Evolutionary conservation across 305 asterid species (phyloP).

Genomic region (Petunia hybrid): DNA sequence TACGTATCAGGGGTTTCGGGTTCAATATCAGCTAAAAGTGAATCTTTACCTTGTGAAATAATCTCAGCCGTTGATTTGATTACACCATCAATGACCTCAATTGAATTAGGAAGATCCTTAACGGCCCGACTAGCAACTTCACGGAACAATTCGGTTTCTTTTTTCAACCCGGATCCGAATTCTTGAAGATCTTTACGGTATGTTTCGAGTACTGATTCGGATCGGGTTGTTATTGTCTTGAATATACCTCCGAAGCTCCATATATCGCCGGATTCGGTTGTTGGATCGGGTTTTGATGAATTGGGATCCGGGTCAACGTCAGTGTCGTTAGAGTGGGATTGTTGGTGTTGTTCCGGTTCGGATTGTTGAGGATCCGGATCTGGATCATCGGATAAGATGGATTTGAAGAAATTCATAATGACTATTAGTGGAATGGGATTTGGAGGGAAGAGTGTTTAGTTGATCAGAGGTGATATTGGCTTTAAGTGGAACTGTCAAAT

Average conservation of each 20-base stretch:
- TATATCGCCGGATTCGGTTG: conserved; percentile 37
- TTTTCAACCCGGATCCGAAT: conserved; percentile 77
- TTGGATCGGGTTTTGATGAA: background rate
- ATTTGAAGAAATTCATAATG: conserved; percentile 82
- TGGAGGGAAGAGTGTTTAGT: conserved; percentile 14
- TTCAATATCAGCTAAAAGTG: conserved; percentile 56
- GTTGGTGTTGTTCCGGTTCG: conserved; percentile 26
- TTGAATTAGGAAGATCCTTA: conserved; percentile 82
- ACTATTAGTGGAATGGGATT: conserved; percentile 1
- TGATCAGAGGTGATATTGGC: background rate
- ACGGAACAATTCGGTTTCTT: conserved; percentile 70
- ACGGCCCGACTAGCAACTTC: conserved; percentile 87
- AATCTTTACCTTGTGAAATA: conserved; percentile 64
- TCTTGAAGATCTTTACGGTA: conserved; percentile 82
- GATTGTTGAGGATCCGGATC: conserved; percentile 31
- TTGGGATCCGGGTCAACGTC: conserved; percentile 38
- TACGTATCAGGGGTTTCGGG: conserved; percentile 59
- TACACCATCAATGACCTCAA: conserved; percentile 75
- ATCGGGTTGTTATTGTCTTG: conserved; percentile 65
- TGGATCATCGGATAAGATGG: conserved; percentile 73
- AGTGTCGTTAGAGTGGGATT: conserved; percentile 27
- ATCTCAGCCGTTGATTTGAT: conserved; percentile 81
- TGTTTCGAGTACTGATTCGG: conserved; percentile 85
- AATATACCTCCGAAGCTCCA: conserved; percentile 87
- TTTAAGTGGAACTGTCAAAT: conserved; percentile 2